Conservation (phyloP, 495 filamentous ascomycete species). For the Lasiosphaeria ovina region DNA sequence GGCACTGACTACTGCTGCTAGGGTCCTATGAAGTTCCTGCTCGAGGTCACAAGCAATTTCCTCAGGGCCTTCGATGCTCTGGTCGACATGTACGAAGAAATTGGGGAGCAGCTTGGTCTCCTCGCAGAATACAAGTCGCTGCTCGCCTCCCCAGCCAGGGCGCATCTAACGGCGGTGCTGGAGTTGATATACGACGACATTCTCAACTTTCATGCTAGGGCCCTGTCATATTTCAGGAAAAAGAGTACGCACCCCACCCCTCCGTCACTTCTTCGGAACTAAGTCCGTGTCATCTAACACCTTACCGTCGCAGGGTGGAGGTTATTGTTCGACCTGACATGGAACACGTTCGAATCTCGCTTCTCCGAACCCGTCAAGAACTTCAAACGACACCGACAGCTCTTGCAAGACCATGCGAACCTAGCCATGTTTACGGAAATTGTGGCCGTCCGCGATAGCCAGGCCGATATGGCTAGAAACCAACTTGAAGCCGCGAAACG, state of each 20-base stretch:
- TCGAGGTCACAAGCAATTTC: slow-evolving; percentile 9
- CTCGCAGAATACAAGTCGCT: neutral
- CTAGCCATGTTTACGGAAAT: neutral
- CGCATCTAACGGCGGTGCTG: neutral
- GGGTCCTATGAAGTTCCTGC: slow-evolving; percentile 8
- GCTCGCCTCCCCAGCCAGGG: slow-evolving; percentile 1
- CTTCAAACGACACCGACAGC: slow-evolving; percentile 5
- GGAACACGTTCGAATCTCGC: slow-evolving; percentile 2
- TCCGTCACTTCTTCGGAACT: neutral
- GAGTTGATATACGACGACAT: slow-evolving; percentile 14
- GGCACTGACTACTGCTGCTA: neutral
- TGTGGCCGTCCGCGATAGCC: neutral
- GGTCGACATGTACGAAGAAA: slow-evolving; percentile 6
- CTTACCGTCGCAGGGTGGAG: neutral
- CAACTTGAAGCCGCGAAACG: no score
- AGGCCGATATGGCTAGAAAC: neutral
- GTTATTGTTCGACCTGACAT: slow-evolving; percentile 1
- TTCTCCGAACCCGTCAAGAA: slow-evolving; percentile 11
- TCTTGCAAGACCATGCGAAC: slow-evolving; percentile 3
- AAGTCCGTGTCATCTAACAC: neutral
- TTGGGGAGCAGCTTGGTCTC: slow-evolving; percentile 8
- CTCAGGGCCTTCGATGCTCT: slow-evolving; percentile 8
- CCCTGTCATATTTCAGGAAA: slow-evolving; percentile 8
- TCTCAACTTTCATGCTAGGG: slow-evolving; percentile 10
- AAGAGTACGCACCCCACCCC: neutral